Base-by-base conservation (phyloP, 106 monocot genomes). In the Dendrobium officinale region DNA sequence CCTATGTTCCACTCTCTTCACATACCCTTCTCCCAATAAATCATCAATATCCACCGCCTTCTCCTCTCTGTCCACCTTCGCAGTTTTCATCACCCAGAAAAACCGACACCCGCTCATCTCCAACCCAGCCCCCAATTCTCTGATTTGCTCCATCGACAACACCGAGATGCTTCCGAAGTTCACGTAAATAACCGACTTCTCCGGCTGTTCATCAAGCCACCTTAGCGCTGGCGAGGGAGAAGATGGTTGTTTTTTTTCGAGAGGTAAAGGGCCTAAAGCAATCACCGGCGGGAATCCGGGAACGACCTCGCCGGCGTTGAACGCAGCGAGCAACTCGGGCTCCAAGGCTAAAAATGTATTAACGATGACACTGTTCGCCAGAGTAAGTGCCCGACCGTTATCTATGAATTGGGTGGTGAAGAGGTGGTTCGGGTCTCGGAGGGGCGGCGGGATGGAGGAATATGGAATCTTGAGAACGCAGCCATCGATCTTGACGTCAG, bases 111-210 rank as follows among this genome's bases (percentile, higher is more conserved):
- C 84, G 79, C 92, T 92, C 51, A 40, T 76, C 80, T 92, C 90
- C 78, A 92, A 72, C 56, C 92, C 92, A 17, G 13, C 19, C 16
- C 72, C 92, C 75, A 92, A 49, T 84, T 88, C 81, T 74, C 33
- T 80, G 0, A 85, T 86, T 79, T 90, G 90, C 20, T 81, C 86
- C 37, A 0, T 70, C 10, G 77, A 54, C 80, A 92, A 78, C n/a
- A 85, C 86, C 55, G 88, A 86, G 33, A 83, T 66, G 82, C 88
- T 92, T 16, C 92, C 93, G 67, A 93, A 93, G 81, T 87, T 83
- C 13, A 93, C 87, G 74, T 89, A 93, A 13, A 91, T 68, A 37
- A 93, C 93, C 75, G 93, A 93, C 33, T 79, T 41, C 55, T 16
- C 73, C 67, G 86, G 87, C 55, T 93, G 88, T 72, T 24, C 42